These are phyloP conservation scores for Stentor coeruleus DNA, from an alignment of 73 alveolate species.

Conservation along the genomic window DNA sequence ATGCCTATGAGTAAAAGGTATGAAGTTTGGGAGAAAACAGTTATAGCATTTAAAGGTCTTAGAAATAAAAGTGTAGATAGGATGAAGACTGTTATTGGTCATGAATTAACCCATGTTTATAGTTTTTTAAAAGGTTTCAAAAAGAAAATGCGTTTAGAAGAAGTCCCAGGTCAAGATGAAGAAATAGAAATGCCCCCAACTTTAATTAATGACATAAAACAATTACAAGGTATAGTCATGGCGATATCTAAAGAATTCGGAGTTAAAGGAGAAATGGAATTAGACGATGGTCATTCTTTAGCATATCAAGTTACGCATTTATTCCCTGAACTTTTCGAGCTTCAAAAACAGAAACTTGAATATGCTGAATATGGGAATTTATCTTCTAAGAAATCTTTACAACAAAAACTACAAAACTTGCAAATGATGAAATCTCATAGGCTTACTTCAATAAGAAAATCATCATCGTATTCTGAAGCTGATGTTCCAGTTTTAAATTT, in stretches of 20 bases:
- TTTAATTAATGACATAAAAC: not conserved
- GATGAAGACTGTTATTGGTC: not conserved
- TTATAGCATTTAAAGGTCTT: not conserved
- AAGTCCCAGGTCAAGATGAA: not conserved
- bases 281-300: conserved; percentile 5
- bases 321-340: not conserved
- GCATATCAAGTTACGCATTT: not conserved
- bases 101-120: too few relatives aligned
- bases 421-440: not conserved
- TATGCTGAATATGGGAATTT: not conserved
- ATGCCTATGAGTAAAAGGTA: not conserved
- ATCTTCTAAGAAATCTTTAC: not conserved
- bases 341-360: not conserved
- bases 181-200: not conserved
- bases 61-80: not conserved
- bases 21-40: not conserved
- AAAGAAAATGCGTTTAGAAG: not conserved
- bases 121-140: too few relatives aligned
- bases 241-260: not conserved
- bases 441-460: not conserved
- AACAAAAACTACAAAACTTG: not conserved
- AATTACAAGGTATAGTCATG: not conserved
- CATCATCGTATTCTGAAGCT: not conserved
- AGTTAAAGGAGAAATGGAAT: not conserved
- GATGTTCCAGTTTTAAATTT: not conserved